Base-by-base conservation (phyloP, 73 alveolate species). In the Stentor roeselii region DNA sequence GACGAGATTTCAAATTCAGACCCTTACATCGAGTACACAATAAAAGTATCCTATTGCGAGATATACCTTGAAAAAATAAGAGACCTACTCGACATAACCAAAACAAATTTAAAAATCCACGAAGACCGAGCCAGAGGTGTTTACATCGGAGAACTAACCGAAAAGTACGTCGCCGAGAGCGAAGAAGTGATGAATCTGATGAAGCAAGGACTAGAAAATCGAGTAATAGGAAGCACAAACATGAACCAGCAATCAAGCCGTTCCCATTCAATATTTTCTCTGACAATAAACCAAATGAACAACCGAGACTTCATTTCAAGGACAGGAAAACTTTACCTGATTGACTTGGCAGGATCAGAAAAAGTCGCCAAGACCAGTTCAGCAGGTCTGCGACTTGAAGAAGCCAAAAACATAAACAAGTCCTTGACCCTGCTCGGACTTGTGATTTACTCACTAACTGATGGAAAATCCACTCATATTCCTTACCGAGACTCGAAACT, bases 331-430 rank as follows among this genome's bases (percentile, higher is more conserved):
- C 86, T 96, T 76, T 95, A 96, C 90, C 88, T 96, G 83, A 99
- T 96, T 11, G 99, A 96, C 93, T 90, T 96, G 89, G 99, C 99
- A n/a, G 99, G 99, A 60, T 87, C 97, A 82, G 99, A 96, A 82
- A 92, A 98, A 82, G 92, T 94, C 76, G 90, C 97, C 27, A 96
- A 96, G 82, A 96, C 98, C 58, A 94, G 97, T 35, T 99, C 98
- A 3, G 96, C 92, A 60, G 99, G 99, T 11, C 92, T 91, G 39
- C 91, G 98, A 83, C 82, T 88, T 58, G 94, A 94, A 84, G 99
- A 96, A 78, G 98, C 99, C 3, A 95, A 92, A 60, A 96, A 96
- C 78, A 96, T 96, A 36, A 96, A 96, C 76, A 87, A 91, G 60
- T 95, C 99, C 59, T 90, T 96, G 42, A 91, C 99, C 3, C 94